These are phyloP conservation scores for Sungouiella thailandica DNA, from an alignment of 805 yeast genomes.

Conservation along the genomic window DNA sequence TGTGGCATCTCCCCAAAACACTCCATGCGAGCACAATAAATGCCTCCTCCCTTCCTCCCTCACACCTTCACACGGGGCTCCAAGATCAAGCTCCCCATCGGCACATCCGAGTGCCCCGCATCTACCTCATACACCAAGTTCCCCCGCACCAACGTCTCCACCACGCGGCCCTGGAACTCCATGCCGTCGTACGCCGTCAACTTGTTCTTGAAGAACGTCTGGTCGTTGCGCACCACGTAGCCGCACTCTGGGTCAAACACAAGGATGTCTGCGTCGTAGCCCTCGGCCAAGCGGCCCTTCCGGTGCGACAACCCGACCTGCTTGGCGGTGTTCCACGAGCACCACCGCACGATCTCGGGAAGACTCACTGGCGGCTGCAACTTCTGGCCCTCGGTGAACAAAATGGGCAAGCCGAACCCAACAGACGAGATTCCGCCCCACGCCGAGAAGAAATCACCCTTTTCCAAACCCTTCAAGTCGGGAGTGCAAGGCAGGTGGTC, in stretches of 20 bases:
- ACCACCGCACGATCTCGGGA: slow-evolving; percentile 71
- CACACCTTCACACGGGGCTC: slow-evolving; percentile 48
- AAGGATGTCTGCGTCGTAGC: slow-evolving; percentile 85
- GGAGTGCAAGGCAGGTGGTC: slow-evolving; percentile 98
- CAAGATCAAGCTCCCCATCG: slow-evolving; percentile 56
- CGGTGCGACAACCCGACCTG: slow-evolving; percentile 72
- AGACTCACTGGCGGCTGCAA: slow-evolving; percentile 48
- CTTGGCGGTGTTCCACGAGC: slow-evolving; percentile 74
- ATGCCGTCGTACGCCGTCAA: slow-evolving; percentile 81
- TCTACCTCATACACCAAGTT: slow-evolving; percentile 54
- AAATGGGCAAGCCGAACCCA: slow-evolving; percentile 80
- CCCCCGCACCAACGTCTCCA: slow-evolving; percentile 80
- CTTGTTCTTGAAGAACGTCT: slow-evolving; percentile 76
- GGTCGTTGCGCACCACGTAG: slow-evolving; percentile 48
- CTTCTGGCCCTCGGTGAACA: slow-evolving; percentile 68
- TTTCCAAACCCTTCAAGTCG: slow-evolving; percentile 70
- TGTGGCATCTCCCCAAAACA: no score
- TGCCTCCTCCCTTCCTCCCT: neutral
- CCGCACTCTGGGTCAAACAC: slow-evolving; percentile 63
- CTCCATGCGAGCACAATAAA: neutral
- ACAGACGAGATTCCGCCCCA: slow-evolving; percentile 98
- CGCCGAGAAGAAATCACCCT: slow-evolving; percentile 85
- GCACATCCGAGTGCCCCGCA: slow-evolving; percentile 49
- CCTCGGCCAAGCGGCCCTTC: slow-evolving; percentile 70
- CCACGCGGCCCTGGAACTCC: slow-evolving; percentile 64